A percentile compares a stretch with the other conserved stretches of the same genome.
phyloP scores from a whole-genome alignment of 306 rosid species.

The Lathyrus aphaca region DNA sequence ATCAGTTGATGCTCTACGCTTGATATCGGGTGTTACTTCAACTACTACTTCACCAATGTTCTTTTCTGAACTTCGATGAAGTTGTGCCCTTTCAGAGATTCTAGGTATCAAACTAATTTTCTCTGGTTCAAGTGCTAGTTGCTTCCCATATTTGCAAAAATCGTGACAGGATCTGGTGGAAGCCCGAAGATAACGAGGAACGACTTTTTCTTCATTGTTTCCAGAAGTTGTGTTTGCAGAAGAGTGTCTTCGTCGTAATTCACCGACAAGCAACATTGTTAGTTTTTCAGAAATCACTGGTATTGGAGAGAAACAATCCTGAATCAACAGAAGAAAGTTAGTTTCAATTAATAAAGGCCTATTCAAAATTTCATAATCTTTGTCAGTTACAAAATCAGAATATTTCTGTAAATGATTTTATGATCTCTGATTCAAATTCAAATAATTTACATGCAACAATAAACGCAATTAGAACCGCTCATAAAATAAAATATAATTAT shows the following conservation, averaged over 20 bases:
- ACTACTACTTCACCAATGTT: constrained; percentile 23
- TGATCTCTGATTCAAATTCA: background rate
- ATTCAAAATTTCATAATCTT: constrained; percentile 6
- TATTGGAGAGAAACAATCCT: background rate
- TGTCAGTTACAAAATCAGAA: background rate
- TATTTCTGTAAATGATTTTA: background rate
- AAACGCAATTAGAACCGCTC: constrained; percentile 28
- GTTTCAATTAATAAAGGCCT: constrained; percentile 14
- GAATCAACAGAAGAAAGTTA: background rate
- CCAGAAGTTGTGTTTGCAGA: constrained; percentile 48
- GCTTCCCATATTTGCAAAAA: constrained; percentile 73
- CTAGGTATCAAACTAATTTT: constrained; percentile 43
- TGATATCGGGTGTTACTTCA: constrained; percentile 24
- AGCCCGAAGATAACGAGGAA: constrained; percentile 76
- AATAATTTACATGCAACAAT: constrained; percentile 13
- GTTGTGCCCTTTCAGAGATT: constrained; percentile 43
- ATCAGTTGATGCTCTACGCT: constrained; percentile 38
- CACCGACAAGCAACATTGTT: constrained; percentile 37
- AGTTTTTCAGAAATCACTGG: constrained; percentile 23
- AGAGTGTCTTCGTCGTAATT: constrained; percentile 65
- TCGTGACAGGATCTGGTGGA: constrained; percentile 93
- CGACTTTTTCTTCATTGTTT: constrained; percentile 41
- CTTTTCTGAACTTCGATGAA: constrained; percentile 29
- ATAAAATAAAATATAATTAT: constrained; percentile 1
- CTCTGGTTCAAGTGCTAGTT: constrained; percentile 48